Evolutionary conservation across 345 rosid genomes (phyloP), one percentile per base, ranked within the genome.

Genomic region (Lepidium sativum): DNA sequence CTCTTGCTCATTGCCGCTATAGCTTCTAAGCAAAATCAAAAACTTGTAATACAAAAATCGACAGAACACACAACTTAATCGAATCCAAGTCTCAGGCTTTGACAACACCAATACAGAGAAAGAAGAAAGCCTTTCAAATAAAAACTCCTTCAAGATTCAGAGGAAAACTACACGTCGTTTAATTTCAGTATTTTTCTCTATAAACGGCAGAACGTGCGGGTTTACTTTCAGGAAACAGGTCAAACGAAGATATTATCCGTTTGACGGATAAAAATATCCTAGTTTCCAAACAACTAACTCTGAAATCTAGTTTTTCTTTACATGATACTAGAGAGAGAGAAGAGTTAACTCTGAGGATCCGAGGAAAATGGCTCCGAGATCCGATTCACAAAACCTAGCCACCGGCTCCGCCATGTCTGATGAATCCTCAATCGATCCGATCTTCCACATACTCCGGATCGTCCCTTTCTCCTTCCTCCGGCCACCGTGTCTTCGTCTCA

Each of bases 401-500:
- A 55, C 74, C 52, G 67, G 58, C 56, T 41, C 75, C 47, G 63
- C 34, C 27, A 12, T 60, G 6, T 34, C 59, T 5, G 50, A 51
- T 9, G 67, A 54, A 47, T 54, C 79, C 0, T 78, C 90, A 16
- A 69, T 84, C 48, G 98, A 89, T 58, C 98, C 98, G 14, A 15
- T 89, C 44, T 83, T 86, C 78, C 87, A 86, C 74, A 54, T 80
- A 60, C 75, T 89, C 54, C 78, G 70, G 20, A 33, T 82, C 68
- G 17, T 85, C 35, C 96, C 98, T 0, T 92, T 43, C 86, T 78
- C 89, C 21, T 54, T 92, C 70, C 83, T 92, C 79, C 85, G 86
- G 4, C 89, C 82, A 1, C 98, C 91, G 7, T 86, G 92, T 34
- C 98, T 92, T 73, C 97, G 98, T 73, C 89, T 92, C 49, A 89